Conservation (phyloP, 495 filamentous ascomycete genomes). For the Cairneyella variabilis region DNA sequence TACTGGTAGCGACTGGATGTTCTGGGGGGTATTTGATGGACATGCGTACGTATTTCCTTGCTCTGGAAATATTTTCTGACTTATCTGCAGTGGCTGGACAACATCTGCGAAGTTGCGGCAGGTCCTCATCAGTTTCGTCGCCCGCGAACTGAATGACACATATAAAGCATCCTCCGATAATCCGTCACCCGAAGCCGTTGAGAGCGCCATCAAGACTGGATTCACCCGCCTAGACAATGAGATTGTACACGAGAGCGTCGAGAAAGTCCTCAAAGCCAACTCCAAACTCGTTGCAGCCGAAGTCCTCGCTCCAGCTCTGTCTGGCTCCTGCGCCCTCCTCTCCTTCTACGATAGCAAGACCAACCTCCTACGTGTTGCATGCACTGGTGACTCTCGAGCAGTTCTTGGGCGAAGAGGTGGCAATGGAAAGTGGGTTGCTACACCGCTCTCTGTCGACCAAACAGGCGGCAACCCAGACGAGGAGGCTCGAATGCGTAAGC, state of each 20-base stretch:
- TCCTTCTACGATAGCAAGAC: constrained; percentile 90
- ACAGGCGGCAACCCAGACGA: constrained; percentile 85
- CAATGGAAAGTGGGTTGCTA: constrained; percentile 91
- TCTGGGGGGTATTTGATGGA: constrained; percentile 98
- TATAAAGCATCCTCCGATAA: constrained; percentile 75
- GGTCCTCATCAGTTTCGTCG: constrained; percentile 85
- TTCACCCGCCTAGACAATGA: constrained; percentile 88
- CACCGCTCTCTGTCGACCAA: constrained; percentile 83
- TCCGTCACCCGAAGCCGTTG: constrained; percentile 73
- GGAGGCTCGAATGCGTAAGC: constrained; percentile 70
- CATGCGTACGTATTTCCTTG: constrained; percentile 64
- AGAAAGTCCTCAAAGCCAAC: constrained; percentile 82
- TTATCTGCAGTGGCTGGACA: constrained; percentile 76
- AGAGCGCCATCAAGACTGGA: constrained; percentile 87
- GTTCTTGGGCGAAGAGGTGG: constrained; percentile 76
- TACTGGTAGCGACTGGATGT: constrained; percentile 92
- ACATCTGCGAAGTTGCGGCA: constrained; percentile 96
- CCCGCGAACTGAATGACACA: constrained; percentile 87
- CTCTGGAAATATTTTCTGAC: constrained; percentile 3
- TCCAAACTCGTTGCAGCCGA: constrained; percentile 85
- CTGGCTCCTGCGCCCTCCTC: constrained; percentile 91
- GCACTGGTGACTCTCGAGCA: constrained; percentile 90
- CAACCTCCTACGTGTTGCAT: constrained; percentile 83
- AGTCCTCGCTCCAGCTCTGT: constrained; percentile 85
- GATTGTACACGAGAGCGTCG: constrained; percentile 84